Percentiles rank a stretch among this genome's conserved stretches.
phyloP scores from a whole-genome alignment of 1,139 yeast species.

The Geotrichum aggregatum region DNA sequence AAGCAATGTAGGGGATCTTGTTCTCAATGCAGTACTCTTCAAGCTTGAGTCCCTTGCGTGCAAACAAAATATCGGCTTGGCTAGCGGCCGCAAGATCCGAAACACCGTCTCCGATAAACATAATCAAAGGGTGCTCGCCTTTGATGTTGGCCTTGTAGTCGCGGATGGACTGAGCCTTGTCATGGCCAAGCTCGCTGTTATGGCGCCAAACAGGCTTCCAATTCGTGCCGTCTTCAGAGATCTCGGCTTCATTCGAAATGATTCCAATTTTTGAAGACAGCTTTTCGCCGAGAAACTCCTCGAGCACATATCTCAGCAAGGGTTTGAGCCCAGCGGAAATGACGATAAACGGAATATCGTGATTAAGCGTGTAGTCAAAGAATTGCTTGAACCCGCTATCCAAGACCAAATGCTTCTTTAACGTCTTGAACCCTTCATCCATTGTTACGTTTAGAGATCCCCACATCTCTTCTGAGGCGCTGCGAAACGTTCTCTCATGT shows the following conservation, averaged over 20 bases:
- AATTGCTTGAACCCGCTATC: constrained; percentile 59
- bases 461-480: constrained; percentile 46
- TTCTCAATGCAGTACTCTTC: constrained; percentile 44
- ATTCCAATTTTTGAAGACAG: constrained; percentile 54
- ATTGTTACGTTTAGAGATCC: constrained; percentile 43
- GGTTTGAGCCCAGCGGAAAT: constrained; percentile 66
- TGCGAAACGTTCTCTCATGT: constrained; percentile 39
- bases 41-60: constrained; percentile 42
- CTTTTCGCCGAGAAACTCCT: constrained; percentile 55
- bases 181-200: constrained; percentile 62
- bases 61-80: constrained; percentile 45
- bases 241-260: constrained; percentile 54
- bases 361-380: constrained; percentile 50
- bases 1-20: constrained; percentile 43
- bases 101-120: constrained; percentile 46
- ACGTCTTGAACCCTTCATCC: constrained; percentile 53
- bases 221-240: constrained; percentile 41
- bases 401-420: constrained; percentile 50
- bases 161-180: constrained; percentile 56
- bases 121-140: constrained; percentile 36
- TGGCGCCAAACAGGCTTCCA: constrained; percentile 63
- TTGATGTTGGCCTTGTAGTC: constrained; percentile 41
- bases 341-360: constrained; percentile 56
- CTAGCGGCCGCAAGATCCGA: constrained; percentile 47
- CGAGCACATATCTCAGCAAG: constrained; percentile 54